Evolutionary conservation across 352 stramenopile species (phyloP).

Genomic region (Phytophthora tubulina): DNA sequence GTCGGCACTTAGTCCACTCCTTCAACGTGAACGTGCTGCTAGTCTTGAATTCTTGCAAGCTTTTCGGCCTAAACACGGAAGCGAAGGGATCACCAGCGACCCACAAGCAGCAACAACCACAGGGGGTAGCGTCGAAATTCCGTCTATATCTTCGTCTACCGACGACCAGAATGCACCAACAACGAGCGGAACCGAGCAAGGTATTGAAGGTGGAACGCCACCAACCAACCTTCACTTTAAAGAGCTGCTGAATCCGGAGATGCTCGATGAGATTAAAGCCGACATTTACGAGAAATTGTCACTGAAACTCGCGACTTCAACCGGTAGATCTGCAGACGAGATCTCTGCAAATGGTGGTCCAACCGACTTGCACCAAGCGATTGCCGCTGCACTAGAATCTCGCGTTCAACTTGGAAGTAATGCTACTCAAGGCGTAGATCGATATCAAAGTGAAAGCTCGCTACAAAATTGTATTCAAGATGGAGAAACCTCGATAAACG

Average conservation of each 20-base stretch:
- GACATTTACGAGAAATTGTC: constrained; percentile 70
- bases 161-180: constrained; percentile 11
- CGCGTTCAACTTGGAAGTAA: constrained; percentile 56
- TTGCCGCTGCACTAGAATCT: constrained; percentile 57
- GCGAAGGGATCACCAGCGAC: neutral
- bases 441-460: constrained; percentile 1
- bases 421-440: constrained; percentile 12
- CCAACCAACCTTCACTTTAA: constrained; percentile 56
- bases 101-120: neutral
- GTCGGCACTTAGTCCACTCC: constrained; percentile 35
- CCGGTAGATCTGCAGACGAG: constrained; percentile 8
- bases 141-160: constrained; percentile 3
- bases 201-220: constrained; percentile 4
- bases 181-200: constrained; percentile 5
- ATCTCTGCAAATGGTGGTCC: constrained; percentile 19
- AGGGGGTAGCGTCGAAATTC: neutral
- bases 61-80: constrained; percentile 13
- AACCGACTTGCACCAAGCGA: constrained; percentile 58
- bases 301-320: constrained; percentile 41
- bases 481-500: constrained; percentile 1
- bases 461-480: constrained; percentile 6
- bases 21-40: constrained; percentile 37
- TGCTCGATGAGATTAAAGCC: constrained; percentile 70
- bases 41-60: constrained; percentile 43
- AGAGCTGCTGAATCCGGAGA: constrained; percentile 56